These are phyloP conservation scores for Nicotiana noctiflora DNA, from an alignment of 257 asterid species.

Conservation along the genomic window DNA sequence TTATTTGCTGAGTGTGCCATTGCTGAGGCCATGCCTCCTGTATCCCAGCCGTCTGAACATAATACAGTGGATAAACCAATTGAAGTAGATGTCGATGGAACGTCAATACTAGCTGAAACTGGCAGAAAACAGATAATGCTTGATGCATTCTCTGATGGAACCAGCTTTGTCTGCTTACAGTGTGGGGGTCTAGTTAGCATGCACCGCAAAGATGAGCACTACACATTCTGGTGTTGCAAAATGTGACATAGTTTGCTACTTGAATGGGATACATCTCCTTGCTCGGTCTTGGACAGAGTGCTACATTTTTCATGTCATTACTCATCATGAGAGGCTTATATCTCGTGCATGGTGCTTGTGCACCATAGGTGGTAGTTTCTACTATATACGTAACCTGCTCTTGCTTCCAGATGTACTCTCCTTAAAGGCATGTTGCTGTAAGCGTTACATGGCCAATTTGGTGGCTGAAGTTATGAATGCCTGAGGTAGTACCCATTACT, in stretches of 20 bases:
- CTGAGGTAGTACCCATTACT: background rate
- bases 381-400: background rate
- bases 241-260: conserved; percentile 25
- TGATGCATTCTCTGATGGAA: conserved; percentile 88
- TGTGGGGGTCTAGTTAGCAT: conserved; percentile 94
- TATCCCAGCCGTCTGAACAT: conserved; percentile 23
- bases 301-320: background rate
- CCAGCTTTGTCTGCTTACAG: conserved; percentile 81
- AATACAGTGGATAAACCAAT: conserved; percentile 19
- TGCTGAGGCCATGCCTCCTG: conserved; percentile 68
- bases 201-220: conserved; percentile 79
- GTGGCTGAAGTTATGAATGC: background rate
- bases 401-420: background rate
- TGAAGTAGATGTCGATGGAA: conserved; percentile 44
- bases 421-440: background rate
- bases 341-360: background rate
- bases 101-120: conserved; percentile 71
- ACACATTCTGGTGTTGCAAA: conserved; percentile 76
- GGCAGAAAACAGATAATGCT: conserved; percentile 72
- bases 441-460: background rate
- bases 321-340: background rate
- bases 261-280: background rate
- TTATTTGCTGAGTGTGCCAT: conserved; percentile 91
- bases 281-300: background rate
- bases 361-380: background rate